These are phyloP conservation scores for Mycena crocata DNA, from an alignment of 768 basidiomycete genomes.

Conservation along the genomic window DNA sequence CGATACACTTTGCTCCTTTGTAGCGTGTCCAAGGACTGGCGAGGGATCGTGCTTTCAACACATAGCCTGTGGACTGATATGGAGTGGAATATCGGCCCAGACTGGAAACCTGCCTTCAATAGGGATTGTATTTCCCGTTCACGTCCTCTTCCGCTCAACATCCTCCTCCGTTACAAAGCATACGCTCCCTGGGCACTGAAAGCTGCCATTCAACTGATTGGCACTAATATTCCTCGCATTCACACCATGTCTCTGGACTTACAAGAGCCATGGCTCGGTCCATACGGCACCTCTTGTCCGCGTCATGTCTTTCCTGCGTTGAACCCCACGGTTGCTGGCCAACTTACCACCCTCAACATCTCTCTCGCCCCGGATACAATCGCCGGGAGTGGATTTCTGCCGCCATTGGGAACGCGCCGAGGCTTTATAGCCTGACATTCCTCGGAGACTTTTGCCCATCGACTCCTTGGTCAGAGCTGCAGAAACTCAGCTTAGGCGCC, in stretches of 20 bases:
- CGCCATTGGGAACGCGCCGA: background rate
- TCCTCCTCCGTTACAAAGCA: background rate
- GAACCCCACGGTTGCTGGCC: background rate
- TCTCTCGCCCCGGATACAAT: background rate
- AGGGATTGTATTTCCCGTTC: constrained; percentile 12
- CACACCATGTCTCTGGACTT: constrained; percentile 3
- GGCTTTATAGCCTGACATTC: background rate
- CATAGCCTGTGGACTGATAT: constrained; percentile 8
- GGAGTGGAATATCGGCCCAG: background rate
- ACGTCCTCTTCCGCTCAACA: background rate
- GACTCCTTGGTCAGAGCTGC: constrained; percentile 6
- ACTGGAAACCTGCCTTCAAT: constrained; percentile 11
- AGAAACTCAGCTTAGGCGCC: background rate
- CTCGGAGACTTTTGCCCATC: background rate
- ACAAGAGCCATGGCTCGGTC: background rate
- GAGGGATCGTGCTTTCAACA: constrained; percentile 2
- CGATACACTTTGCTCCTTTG: background rate
- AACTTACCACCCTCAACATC: background rate
- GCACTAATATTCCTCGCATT: background rate
- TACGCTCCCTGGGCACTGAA: constrained; percentile 2
- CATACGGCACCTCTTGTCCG: background rate
- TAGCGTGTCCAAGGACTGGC: constrained; percentile 5
- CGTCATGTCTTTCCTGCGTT: background rate
- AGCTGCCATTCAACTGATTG: background rate
- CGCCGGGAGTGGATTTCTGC: constrained; percentile 18